phyloP scores from a whole-genome alignment of 2,329 filamentous ascomycete species.

The Trichoderma oligosporum region DNA sequence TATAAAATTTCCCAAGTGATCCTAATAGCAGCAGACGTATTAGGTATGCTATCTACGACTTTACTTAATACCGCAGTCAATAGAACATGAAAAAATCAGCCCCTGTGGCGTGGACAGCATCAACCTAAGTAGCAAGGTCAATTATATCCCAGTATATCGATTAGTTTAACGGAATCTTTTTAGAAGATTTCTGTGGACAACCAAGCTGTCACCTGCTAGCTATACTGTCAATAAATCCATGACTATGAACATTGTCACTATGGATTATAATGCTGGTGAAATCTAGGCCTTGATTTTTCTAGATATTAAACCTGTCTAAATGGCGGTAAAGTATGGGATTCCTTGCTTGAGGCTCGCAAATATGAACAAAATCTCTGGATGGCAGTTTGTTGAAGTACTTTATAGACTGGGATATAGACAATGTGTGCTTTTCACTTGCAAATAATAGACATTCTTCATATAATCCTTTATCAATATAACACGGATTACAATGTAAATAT shows the following conservation, averaged over 20 bases:
- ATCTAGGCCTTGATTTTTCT: neutral
- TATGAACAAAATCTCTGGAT: neutral
- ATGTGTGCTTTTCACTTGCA: neutral
- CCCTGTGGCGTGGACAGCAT: neutral
- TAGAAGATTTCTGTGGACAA: neutral
- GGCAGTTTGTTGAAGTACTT: slow-evolving; percentile 6
- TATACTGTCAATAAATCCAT: no score
- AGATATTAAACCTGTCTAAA: neutral
- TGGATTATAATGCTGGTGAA: neutral
- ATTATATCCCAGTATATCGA: neutral
- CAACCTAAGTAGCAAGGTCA: neutral
- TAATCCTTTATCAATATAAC: no score
- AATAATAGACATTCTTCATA: slow-evolving; percentile 20
- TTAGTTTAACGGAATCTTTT: neutral
- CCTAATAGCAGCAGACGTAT: no score
- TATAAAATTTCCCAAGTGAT: neutral
- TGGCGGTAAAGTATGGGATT: neutral
- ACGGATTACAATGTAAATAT: no score
- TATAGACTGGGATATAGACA: neutral
- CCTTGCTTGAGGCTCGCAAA: no score
- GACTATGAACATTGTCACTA: neutral
- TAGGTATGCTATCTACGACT: neutral
- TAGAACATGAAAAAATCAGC: neutral
- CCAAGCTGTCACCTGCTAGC: no score
- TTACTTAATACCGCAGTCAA: neutral